Conservation (phyloP, 352 stramenopile genomes). For the Phytopythium chamaehyphon region DNA sequence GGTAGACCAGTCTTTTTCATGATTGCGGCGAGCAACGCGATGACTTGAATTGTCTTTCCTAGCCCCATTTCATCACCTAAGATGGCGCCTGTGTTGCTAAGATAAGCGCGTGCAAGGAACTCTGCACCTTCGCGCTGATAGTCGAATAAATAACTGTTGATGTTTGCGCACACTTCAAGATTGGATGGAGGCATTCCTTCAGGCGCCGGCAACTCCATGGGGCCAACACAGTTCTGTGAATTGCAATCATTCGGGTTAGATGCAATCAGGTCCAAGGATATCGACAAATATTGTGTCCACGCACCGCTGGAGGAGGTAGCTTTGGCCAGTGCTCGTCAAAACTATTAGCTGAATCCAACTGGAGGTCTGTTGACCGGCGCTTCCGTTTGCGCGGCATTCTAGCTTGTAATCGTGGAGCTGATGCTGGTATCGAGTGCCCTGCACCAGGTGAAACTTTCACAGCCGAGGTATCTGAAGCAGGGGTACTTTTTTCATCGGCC, state of each 20-base stretch:
- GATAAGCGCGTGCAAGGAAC: slow-evolving; percentile 63
- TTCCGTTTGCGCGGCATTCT: slow-evolving; percentile 2
- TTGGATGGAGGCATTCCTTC: slow-evolving; percentile 6
- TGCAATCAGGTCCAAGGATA: background rate
- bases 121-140: slow-evolving; percentile 70
- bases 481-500: too few species aligned
- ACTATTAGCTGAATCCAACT: slow-evolving; percentile 8
- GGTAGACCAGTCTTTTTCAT: slow-evolving; percentile 92
- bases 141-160: slow-evolving; percentile 73
- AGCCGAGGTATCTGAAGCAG: background rate
- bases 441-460: background rate
- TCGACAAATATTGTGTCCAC: slow-evolving; percentile 1
- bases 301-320: slow-evolving; percentile 38
- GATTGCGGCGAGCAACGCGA: slow-evolving; percentile 88
- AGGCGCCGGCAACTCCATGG: slow-evolving; percentile 29
- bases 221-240: slow-evolving; percentile 25
- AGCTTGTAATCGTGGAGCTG: background rate
- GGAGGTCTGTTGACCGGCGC: slow-evolving; percentile 15
- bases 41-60: slow-evolving; percentile 93
- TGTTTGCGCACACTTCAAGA: slow-evolving; percentile 54
- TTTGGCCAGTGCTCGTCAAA: slow-evolving; percentile 47
- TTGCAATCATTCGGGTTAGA: background rate
- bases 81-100: slow-evolving; percentile 73
- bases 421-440: background rate
- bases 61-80: slow-evolving; percentile 99